Base-by-base conservation (phyloP, 768 basidiomycete species). In the Serendipita vermifera region DNA sequence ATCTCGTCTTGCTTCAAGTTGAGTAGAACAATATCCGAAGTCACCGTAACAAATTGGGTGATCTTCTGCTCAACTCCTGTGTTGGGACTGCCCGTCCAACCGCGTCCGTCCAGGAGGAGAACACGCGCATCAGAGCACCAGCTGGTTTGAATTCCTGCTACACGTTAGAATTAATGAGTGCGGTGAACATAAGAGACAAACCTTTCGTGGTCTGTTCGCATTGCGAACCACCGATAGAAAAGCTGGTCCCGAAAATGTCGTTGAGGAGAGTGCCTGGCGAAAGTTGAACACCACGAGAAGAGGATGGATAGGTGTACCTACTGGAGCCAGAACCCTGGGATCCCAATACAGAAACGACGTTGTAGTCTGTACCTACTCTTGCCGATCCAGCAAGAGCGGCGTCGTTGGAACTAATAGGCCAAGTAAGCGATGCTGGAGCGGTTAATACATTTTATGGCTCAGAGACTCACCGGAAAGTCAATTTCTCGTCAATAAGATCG, bases 1-100 rank as follows among this genome's bases (percentile, higher is more conserved):
- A 51, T 29, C 46, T 51, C 46, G 17, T 51, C 46, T 51, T 51
- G 46, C 22, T 51, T 51, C 9, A 51, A 31, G 46, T 51, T 51
- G 2, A 51, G 26, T 7, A 51, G 20, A 29, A 51, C 15, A n/a
- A 11, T 26, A 31, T 22, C 26, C 15, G 46, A 51, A 31, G 7
- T 9, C 1, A 31, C 17, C n/a, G 46, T 31, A 22, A 31, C 46
- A 51, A 51, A 51, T n/a, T 51, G 46, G 17, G 46, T 31, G 15
- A 51, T 9, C 46, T 51, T 51, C 5, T 27, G 26, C 46, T 51
- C 46, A 31, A 29, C 17, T 22, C 20, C 7, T 11, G 46, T 27
- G 7, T 15, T 15, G 20, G 20, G n/a, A 20, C 22, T 31, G 20
- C 46, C 46, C 9, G 46, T 24, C 32, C 22, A 15, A n/a, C 46